Evolutionary conservation across 2,329 filamentous ascomycete genomes (phyloP), one percentile per base, ranked within the genome.

Genomic region (Neofusicoccum kwambonambiense): DNA sequence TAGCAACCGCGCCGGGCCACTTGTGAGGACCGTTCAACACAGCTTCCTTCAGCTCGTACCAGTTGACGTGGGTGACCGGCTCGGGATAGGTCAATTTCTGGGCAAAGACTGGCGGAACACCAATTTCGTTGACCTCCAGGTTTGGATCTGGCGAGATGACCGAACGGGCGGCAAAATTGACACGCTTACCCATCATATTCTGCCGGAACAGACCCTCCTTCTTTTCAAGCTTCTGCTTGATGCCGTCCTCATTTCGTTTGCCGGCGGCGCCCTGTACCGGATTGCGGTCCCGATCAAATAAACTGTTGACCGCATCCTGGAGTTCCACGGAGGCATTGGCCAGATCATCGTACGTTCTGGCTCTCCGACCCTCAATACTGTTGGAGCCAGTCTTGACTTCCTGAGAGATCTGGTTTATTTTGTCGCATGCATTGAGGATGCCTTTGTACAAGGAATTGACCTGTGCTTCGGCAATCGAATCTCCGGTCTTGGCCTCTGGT

Each of bases 171-270:
- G 95, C 95, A 76, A 95, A 98, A 78, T 99, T 98, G 80, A 99
- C 95, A 82, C 95, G 93, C 83, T 99, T 99, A 67, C 95, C 95
- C 95, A 99, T 99, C 95, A 99, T 98, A 79, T 99, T 97, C 83
- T 97, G 98, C 72, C 95, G 86, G 83, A 99, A 99, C 35, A 99
- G 84, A 69, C 95, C 95, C 75, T 99, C 96, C 80, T 99, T 99
- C 84, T 99, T 99, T 80, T 99, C 95, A 34, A 99, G 84, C 74
- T 93, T 90, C 75, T 99, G 95, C 80, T 99, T 99, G 80, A 99
- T 96, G 70, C 96, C 95, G 68, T 97, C 93, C 67, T 96, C 91
- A 62, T 92, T 90, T 64, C 89, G 85, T 72, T 90, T 89, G 13
- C 89, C 91, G 34, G 92, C 91, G 17, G 87, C 84, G 60, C 92